phyloP scores from a whole-genome alignment of 116 monocot species.

The Zostera marina region DNA sequence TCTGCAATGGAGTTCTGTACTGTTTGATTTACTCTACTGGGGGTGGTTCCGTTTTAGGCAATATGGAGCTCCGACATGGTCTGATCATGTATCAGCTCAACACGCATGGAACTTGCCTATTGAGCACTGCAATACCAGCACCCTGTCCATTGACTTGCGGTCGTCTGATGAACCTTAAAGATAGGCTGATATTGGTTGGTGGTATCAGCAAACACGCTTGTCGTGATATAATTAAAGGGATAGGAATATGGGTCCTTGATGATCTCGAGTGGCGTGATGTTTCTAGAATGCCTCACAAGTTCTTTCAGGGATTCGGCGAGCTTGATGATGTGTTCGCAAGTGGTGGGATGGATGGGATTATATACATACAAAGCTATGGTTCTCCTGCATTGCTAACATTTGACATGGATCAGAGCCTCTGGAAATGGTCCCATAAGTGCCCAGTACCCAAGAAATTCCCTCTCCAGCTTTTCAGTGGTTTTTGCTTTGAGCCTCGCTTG shows the following conservation, averaged over 20 bases:
- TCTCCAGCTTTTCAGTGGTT: slow-evolving; percentile 89
- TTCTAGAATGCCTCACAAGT: slow-evolving; percentile 73
- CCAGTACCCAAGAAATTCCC: slow-evolving; percentile 83
- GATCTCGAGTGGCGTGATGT: slow-evolving; percentile 54
- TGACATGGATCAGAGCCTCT: slow-evolving; percentile 58
- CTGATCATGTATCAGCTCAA: slow-evolving; percentile 38
- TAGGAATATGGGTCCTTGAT: slow-evolving; percentile 79
- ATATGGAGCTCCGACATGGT: slow-evolving; percentile 39
- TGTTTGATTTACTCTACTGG: slow-evolving; percentile 67
- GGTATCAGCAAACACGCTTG: slow-evolving; percentile 76
- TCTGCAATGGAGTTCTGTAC: slow-evolving; percentile 64
- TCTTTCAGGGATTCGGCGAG: slow-evolving; percentile 89
- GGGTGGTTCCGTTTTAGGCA: slow-evolving; percentile 18
- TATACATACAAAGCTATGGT: slow-evolving; percentile 91
- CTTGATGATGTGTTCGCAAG: slow-evolving; percentile 95
- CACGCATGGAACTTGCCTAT: slow-evolving; percentile 16
- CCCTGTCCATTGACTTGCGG: slow-evolving; percentile 87
- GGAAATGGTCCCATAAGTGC: slow-evolving; percentile 87
- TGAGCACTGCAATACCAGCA: slow-evolving; percentile 28
- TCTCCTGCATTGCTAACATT: slow-evolving; percentile 60
- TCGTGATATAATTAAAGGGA: slow-evolving; percentile 80
- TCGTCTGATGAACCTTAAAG: slow-evolving; percentile 64
- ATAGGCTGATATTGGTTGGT: slow-evolving; percentile 70
- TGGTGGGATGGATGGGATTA: slow-evolving; percentile 54
- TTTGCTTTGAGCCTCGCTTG: slow-evolving; percentile 77